Base-by-base conservation (phyloP, 2,329 filamentous ascomycete species). In the Venturia pyrina region DNA sequence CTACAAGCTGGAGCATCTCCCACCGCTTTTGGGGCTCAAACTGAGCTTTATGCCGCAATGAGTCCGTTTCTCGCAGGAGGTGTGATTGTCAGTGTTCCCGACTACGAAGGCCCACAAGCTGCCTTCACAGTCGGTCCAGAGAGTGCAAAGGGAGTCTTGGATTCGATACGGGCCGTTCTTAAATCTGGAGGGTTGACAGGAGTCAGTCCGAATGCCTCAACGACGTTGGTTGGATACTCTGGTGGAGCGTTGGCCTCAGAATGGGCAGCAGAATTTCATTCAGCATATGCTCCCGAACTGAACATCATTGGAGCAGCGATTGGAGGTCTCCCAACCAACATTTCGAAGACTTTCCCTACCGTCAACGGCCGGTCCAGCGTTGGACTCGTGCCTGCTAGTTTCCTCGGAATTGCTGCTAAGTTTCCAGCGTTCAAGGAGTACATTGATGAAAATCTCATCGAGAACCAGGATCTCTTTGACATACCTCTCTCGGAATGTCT, bases 311-410 rank as follows among this genome's bases (percentile, higher is more conserved):
- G 74, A 24, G 68, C 70, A 5, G 73, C 73, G 1, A 62, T 73
- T 2, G 74, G 74, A 32, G 75, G 74, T 17, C 63, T 73, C 5
- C 71, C 71, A 3, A 70, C 73, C 3, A 74, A 76, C 53, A 57
- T 74, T 43, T 70, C 17, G 13, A 57, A 1, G 57, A 67, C 7
- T 5, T 21, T 61, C 66, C 66, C 19, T 7, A 21, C 19, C 13
- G 40, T 61, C 57, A 40, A 32, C 28, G 57, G 57, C 19, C 5
- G 32, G 4, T 6, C 13, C 28, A 40, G 8, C 28, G 57, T 24
- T 10, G 57, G 34, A 5, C 40, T 61, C 15, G 32, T 61, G 24
- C 32, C 57, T 10, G 48, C 48, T 4, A 53, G 48, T 15, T 44
- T 61, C 19, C 57, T 61, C 41, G 57, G 57, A 5, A 61, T 61